These are phyloP conservation scores for Xylariaceae sp. DNA, from an alignment of 2,329 filamentous ascomycete genomes.

Conservation along the genomic window DNA sequence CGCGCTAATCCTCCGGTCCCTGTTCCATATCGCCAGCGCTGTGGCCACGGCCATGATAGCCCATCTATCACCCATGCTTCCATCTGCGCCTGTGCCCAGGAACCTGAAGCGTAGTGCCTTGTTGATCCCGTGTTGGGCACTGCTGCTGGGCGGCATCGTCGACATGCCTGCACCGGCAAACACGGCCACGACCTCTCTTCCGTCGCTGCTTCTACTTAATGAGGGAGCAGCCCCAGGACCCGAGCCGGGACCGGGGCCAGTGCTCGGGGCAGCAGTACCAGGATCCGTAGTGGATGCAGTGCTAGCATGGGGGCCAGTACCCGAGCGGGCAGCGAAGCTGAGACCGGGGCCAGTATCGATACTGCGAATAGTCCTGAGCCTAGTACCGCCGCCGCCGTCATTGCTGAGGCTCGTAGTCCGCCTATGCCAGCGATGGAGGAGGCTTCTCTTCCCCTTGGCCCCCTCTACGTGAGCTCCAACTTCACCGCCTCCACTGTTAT, in stretches of 20 bases:
- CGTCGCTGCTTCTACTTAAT: constrained; percentile 25
- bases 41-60: constrained; percentile 38
- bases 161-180: constrained; percentile 27
- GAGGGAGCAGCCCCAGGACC: not conserved
- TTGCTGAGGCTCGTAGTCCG: too few species aligned
- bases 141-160: constrained; percentile 23
- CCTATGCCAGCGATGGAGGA: too few species aligned
- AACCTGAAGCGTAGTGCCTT: constrained; percentile 37
- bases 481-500: too few species aligned
- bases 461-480: too few species aligned
- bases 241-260: not conserved
- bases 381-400: too few species aligned
- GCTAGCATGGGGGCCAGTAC: too few species aligned
- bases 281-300: too few species aligned
- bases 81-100: constrained; percentile 34
- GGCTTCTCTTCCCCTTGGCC: too few species aligned
- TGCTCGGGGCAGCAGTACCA: constrained; percentile 2
- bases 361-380: too few species aligned
- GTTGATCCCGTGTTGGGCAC: too few species aligned
- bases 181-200: constrained; percentile 38
- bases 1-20: not conserved
- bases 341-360: too few species aligned
- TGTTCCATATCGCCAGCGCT: constrained; percentile 31
- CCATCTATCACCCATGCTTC: constrained; percentile 38
- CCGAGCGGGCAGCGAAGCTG: too few species aligned